phyloP scores from a whole-genome alignment of 129 eudicot species.

The Escallonia herrerae region DNA sequence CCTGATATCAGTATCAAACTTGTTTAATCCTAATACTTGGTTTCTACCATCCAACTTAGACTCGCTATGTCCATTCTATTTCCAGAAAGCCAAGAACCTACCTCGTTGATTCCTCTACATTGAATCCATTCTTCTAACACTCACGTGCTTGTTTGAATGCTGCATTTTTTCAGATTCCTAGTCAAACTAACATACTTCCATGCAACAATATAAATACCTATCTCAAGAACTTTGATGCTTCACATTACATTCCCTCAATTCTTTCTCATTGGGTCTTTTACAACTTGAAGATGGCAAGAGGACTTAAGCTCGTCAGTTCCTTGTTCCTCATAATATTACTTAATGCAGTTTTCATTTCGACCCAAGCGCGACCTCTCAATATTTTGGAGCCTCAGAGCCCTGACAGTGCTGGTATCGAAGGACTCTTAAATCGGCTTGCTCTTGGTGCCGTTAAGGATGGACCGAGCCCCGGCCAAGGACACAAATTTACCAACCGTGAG shows the following conservation, averaged over 20 bases:
- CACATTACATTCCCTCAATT: neutral
- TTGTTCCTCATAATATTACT: neutral
- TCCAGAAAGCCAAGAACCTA: constrained; percentile 13
- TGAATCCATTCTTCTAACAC: neutral
- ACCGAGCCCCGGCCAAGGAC: constrained; percentile 5
- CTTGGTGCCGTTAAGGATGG: constrained; percentile 17
- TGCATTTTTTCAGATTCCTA: neutral
- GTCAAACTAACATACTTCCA: neutral
- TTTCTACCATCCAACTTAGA: neutral
- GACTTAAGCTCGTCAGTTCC: neutral
- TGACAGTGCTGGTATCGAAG: neutral
- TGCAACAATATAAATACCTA: neutral
- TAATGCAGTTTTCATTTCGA: neutral
- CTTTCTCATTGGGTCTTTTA: neutral
- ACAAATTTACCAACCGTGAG: neutral
- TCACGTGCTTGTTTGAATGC: constrained; percentile 8
- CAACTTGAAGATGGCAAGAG: neutral
- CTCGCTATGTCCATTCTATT: neutral
- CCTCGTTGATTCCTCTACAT: constrained; percentile 4
- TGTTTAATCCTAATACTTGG: neutral
- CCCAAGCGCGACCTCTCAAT: constrained; percentile 15
- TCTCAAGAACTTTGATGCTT: too few relatives aligned
- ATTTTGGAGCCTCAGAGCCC: neutral
- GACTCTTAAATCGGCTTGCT: constrained; percentile 9
- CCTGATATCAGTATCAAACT: too few relatives aligned